Percentiles rank a stretch among this genome's conserved stretches.
Evolutionary conservation across 306 rosid species (phyloP).

Genomic region (Castanospermum australe): DNA sequence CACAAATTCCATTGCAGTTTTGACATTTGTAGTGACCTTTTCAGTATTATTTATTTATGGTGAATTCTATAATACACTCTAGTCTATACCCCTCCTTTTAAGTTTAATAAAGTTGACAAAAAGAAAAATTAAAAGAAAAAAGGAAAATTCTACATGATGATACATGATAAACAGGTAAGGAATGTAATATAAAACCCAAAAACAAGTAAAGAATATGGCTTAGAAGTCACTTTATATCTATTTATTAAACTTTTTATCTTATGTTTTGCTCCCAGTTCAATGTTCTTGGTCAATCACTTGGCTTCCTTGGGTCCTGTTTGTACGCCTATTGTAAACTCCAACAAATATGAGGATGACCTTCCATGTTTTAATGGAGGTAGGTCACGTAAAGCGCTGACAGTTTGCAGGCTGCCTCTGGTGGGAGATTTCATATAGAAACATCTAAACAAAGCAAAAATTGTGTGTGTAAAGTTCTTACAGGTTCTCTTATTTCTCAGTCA

Average conservation of each 20-base stretch:
- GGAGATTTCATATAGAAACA: background rate
- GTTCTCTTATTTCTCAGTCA: background rate
- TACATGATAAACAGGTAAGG: too few relatives aligned
- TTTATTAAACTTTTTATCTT: background rate
- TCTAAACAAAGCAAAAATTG: background rate
- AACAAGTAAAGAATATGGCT: too few relatives aligned
- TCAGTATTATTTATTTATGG: background rate
- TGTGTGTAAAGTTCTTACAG: too few relatives aligned
- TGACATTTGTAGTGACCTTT: background rate
- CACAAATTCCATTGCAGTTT: background rate
- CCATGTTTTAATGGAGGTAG: background rate
- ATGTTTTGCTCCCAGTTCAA: constrained; percentile 20
- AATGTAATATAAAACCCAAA: too few relatives aligned
- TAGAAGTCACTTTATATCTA: background rate
- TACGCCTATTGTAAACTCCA: constrained; percentile 68
- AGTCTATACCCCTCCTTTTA: too few relatives aligned
- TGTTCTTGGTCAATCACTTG: constrained; percentile 46
- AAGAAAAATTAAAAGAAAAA: too few relatives aligned
- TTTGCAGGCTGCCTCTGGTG: background rate
- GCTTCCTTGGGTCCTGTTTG: constrained; percentile 71
- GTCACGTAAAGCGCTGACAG: background rate
- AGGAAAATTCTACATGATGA: too few relatives aligned
- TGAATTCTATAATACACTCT: too few relatives aligned
- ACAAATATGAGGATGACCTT: constrained; percentile 44
- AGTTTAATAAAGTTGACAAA: too few relatives aligned